These are phyloP conservation scores for Pleurotus salmoneostramineus DNA, from an alignment of 768 basidiomycete genomes.

Conservation along the genomic window DNA sequence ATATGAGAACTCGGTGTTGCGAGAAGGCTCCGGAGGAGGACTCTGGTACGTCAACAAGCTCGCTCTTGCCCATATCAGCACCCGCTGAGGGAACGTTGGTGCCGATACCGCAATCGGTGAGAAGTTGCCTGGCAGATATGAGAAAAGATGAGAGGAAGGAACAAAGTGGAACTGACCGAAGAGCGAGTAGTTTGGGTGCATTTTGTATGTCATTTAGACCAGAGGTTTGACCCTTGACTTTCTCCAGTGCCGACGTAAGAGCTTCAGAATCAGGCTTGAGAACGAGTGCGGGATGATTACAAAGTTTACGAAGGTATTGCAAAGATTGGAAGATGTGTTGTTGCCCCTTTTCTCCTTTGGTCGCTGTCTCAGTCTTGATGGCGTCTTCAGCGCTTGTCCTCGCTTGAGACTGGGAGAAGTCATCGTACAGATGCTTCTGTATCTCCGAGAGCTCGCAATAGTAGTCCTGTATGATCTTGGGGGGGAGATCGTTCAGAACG, in stretches of 20 bases:
- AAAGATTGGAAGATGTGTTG: constrained; percentile 95
- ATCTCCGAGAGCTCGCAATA: constrained; percentile 96
- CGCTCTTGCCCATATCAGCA: constrained; percentile 62
- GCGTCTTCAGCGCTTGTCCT: constrained; percentile 59
- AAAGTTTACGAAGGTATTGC: constrained; percentile 95
- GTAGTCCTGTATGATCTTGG: constrained; percentile 99
- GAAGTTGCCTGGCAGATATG: constrained; percentile 59
- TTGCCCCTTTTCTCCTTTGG: constrained; percentile 44
- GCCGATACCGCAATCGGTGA: constrained; percentile 94
- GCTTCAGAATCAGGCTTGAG: constrained; percentile 70
- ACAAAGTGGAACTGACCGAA: constrained; percentile 55
- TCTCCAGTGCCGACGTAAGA: constrained; percentile 51
- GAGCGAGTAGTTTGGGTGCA: constrained; percentile 89
- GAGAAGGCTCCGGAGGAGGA: constrained; percentile 64
- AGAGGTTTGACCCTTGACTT: constrained; percentile 41
- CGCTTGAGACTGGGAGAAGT: constrained; percentile 82
- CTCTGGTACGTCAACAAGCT: constrained; percentile 56
- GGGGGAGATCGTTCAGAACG: constrained; percentile 91
- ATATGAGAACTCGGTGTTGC: constrained; percentile 97
- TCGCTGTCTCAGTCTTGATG: constrained; percentile 40
- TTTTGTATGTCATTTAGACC: constrained; percentile 77
- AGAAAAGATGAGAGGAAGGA: neutral
- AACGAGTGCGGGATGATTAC: constrained; percentile 94
- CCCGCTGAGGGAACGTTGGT: constrained; percentile 27
- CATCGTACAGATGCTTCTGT: constrained; percentile 92